These are phyloP conservation scores for Phanerochaete sordida DNA, from an alignment of 768 basidiomycete species.

Conservation along the genomic window DNA sequence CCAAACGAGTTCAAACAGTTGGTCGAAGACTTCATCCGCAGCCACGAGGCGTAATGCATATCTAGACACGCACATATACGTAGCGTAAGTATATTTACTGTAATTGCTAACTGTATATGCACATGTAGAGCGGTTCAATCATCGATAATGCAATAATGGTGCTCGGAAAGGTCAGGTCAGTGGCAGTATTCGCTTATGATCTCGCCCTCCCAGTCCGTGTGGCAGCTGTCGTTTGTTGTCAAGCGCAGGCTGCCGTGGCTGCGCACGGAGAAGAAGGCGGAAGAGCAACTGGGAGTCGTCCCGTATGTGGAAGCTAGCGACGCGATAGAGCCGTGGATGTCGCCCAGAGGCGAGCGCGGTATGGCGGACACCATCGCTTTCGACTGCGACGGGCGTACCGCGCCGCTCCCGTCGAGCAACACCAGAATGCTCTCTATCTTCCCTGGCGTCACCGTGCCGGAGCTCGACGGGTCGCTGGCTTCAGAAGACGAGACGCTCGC, in stretches of 20 bases:
- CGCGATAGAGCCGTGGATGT: not conserved
- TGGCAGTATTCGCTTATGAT: not conserved
- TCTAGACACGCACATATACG: not conserved
- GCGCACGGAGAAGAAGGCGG: not conserved
- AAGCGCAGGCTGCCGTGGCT: not conserved
- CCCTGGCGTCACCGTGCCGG: not conserved
- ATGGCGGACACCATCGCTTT: not conserved
- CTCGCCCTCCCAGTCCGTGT: not conserved
- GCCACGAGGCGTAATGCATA: slow-evolving; percentile 10
- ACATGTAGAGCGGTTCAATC: not conserved
- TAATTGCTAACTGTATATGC: too few relatives aligned
- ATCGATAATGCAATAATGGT: too few relatives aligned
- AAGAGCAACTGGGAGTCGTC: not conserved
- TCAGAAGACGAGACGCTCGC: too few relatives aligned
- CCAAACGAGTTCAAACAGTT: slow-evolving; percentile 53
- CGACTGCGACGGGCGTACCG: not conserved
- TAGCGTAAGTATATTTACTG: too few relatives aligned
- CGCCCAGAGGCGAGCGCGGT: not conserved
- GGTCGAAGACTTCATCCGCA: slow-evolving; percentile 29
- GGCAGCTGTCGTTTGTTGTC: not conserved
- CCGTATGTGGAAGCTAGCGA: slow-evolving; percentile 1
- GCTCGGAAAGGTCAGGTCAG: not conserved
- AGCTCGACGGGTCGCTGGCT: not conserved
- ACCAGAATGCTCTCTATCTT: not conserved
- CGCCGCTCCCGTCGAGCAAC: not conserved